Evolutionary conservation across 306 rosid species (phyloP).

Genomic region (Herpetospermum pedunculosum): DNA sequence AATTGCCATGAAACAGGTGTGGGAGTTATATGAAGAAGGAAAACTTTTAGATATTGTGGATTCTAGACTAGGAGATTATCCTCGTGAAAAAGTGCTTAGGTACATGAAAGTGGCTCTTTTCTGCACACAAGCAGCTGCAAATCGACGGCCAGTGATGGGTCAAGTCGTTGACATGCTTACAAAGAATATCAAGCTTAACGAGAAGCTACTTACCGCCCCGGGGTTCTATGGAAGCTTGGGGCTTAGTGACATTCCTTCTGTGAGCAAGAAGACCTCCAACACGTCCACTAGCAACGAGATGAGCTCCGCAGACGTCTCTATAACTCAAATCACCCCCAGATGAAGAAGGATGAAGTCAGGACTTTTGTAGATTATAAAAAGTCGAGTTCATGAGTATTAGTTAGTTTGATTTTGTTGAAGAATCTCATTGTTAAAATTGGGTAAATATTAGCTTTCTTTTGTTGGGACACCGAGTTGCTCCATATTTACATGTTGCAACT

Average conservation of each 20-base stretch:
- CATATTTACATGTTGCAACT: not conserved
- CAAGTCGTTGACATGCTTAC: slow-evolving; percentile 81
- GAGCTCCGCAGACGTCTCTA: slow-evolving; percentile 27
- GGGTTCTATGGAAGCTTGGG: slow-evolving; percentile 48
- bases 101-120: slow-evolving; percentile 87
- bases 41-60: slow-evolving; percentile 65
- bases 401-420: not conserved
- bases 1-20: slow-evolving; percentile 40
- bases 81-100: slow-evolving; percentile 50
- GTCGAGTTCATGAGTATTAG: not conserved
- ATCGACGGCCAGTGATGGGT: slow-evolving; percentile 65
- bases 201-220: slow-evolving; percentile 60
- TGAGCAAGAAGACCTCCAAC: slow-evolving; percentile 13
- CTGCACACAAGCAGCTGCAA: slow-evolving; percentile 74
- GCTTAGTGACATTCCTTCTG: slow-evolving; percentile 31
- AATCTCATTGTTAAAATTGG: not conserved
- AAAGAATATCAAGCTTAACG: slow-evolving; percentile 54
- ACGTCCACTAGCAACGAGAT: slow-evolving; percentile 21
- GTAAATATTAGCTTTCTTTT: not conserved
- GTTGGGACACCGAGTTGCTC: not conserved
- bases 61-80: slow-evolving; percentile 42
- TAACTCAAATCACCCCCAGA: slow-evolving; percentile 55
- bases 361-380: not conserved
- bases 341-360: slow-evolving; percentile 17
- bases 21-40: slow-evolving; percentile 75